Evolutionary conservation across 176 grass and related monocot species (phyloP).

Genomic region (Aegilops longissima): DNA sequence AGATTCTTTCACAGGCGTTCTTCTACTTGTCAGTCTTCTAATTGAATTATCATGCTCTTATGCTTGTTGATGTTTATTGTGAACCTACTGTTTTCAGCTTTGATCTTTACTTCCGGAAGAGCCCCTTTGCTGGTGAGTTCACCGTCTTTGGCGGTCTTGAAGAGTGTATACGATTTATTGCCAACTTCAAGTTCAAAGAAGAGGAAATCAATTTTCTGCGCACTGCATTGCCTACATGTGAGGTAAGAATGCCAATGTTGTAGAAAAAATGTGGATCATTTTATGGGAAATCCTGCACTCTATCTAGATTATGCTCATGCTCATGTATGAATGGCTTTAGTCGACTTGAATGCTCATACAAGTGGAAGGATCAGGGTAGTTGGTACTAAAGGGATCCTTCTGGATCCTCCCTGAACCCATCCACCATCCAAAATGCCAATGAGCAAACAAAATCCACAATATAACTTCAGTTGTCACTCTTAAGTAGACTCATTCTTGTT

Average conservation of each 20-base stretch:
- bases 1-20: background rate
- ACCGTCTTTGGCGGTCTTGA: conserved; percentile 94
- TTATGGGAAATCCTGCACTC: background rate
- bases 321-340: background rate
- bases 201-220: conserved; percentile 78
- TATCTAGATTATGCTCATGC: background rate
- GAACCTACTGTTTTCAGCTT: conserved; percentile 55
- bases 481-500: background rate
- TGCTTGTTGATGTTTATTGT: background rate
- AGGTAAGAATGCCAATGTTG: conserved; percentile 46
- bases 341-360: background rate
- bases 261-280: background rate
- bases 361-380: background rate
- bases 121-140: conserved; percentile 88
- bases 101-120: conserved; percentile 96
- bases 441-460: background rate
- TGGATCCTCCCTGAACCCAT: background rate
- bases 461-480: background rate
- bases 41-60: background rate
- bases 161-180: conserved; percentile 91
- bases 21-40: background rate
- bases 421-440: background rate
- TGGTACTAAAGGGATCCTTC: background rate
- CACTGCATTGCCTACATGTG: conserved; percentile 65
- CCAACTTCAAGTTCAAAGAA: conserved; percentile 84